Conservation (phyloP, 1,139 yeast genomes). For the Hanseniaspora uvarum region DNA sequence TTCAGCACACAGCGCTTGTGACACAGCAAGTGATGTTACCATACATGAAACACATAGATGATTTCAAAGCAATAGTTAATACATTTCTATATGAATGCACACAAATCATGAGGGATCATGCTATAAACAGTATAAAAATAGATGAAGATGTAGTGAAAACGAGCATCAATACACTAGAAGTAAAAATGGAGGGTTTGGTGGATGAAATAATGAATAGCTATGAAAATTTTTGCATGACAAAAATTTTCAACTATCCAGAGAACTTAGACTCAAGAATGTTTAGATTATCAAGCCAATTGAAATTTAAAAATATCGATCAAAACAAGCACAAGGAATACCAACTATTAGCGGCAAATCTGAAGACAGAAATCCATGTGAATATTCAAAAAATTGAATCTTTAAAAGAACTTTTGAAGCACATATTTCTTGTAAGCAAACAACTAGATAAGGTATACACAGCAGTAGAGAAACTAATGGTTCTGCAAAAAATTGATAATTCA, state of each 20-base stretch:
- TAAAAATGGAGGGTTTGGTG: conserved; percentile 3
- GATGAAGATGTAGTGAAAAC: conserved; percentile 10
- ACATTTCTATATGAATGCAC: conserved; percentile 12
- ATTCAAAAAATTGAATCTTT: background rate
- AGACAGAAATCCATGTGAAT: background rate
- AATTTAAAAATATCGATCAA: conserved; percentile 3
- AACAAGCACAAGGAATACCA: background rate
- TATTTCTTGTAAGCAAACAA: background rate
- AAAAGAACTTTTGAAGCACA: background rate
- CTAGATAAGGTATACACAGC: conserved; percentile 8
- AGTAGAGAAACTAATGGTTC: background rate
- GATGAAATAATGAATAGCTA: conserved; percentile 10
- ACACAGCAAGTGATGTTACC: conserved; percentile 6
- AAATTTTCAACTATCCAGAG: conserved; percentile 10
- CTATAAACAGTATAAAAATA: background rate
- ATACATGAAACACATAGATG: conserved; percentile 8
- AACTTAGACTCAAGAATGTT: conserved; percentile 10
- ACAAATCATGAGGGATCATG: conserved; percentile 11
- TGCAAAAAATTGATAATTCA: background rate
- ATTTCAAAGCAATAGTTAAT: conserved; percentile 1
- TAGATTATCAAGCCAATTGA: conserved; percentile 7
- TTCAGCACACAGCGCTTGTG: conserved; percentile 7
- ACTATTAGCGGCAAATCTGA: background rate
- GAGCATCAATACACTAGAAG: background rate
- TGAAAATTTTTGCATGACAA: conserved; percentile 14